Evolutionary conservation across 2,329 filamentous ascomycete species (phyloP).

Genomic region (Pseudovirgaria hyperparasitica): DNA sequence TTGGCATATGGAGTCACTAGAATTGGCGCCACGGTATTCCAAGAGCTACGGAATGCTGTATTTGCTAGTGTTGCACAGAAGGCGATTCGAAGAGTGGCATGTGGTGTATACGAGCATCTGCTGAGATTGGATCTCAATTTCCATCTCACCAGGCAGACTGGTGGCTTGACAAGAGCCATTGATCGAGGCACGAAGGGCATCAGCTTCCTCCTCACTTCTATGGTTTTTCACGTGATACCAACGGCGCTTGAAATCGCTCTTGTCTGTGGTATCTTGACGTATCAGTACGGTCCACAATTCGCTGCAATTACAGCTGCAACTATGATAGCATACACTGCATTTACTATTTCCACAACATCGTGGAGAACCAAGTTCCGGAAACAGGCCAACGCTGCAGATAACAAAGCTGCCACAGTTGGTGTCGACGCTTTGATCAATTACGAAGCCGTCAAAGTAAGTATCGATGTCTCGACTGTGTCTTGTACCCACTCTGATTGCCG

Average conservation of each 20-base stretch:
- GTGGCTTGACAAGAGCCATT: slow-evolving; percentile 83
- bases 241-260: slow-evolving; percentile 88
- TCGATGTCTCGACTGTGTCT: not conserved
- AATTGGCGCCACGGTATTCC: slow-evolving; percentile 78
- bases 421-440: slow-evolving; percentile 98
- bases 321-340: slow-evolving; percentile 91
- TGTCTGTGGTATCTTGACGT: slow-evolving; percentile 94
- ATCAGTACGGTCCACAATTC: slow-evolving; percentile 86
- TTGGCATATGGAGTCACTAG: slow-evolving; percentile 80
- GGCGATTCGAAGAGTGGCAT: slow-evolving; percentile 79
- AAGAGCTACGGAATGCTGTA: slow-evolving; percentile 88
- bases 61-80: slow-evolving; percentile 97
- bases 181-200: slow-evolving; percentile 97
- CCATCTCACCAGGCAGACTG: slow-evolving; percentile 87
- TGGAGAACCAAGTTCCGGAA: slow-evolving; percentile 96
- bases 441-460: slow-evolving; percentile 69
- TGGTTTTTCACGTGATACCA: slow-evolving; percentile 95
- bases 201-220: slow-evolving; percentile 89
- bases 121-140: slow-evolving; percentile 84
- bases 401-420: slow-evolving; percentile 85
- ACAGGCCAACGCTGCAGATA: slow-evolving; percentile 91
- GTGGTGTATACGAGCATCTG: slow-evolving; percentile 85
- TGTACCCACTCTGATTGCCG: not conserved
- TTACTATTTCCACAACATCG: slow-evolving; percentile 90
- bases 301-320: slow-evolving; percentile 80